Base-by-base conservation (phyloP, 2,329 filamentous ascomycete genomes). In the Neospermospora avenae region DNA sequence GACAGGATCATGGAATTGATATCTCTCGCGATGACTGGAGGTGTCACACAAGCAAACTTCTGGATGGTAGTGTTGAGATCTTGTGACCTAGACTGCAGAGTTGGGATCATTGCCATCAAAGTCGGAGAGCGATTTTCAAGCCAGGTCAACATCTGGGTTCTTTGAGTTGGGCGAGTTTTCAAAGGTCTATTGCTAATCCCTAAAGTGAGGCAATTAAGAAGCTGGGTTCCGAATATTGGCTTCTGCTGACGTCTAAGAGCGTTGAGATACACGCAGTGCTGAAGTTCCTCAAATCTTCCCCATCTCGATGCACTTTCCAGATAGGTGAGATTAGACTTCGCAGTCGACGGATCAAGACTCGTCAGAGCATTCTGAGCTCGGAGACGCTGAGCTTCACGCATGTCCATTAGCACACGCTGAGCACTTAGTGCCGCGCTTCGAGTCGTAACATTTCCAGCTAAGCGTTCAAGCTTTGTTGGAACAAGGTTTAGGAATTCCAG, bases 21-120 rank as follows among this genome's bases (percentile, higher is more conserved):
- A 65, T 96, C 91, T 31, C 88, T 84, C 0, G 92, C 91, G 3
- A 96, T 86, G 13, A 91, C 93, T 1, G 91, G 87, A 2, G 95
- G 95, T 0, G 95, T 98, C 35, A 96, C 86, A 69, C 93, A 99
- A 0, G 90, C 91, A 70, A 97, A 99, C 71, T 93, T 91, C 64
- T 89, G 86, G 56, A 99, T 87, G 2, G 83, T 86, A 0, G 84
- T 85, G 69, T 93, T 87, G 75, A 96, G 80, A 14, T 81, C 79
- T 55, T 85, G 82, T 1, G 92, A 87, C 24, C 92, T 87, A 68
- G 91, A 83, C 42, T 88, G 82, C 0, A 96, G 74, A 0, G 87
- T 91, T 18, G 87, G 84, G n/a, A 95, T 84, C 76, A 95, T 84
- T 3, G 83, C 79, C 39, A 79, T 79, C 52, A 93, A 77, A 22